phyloP scores from a whole-genome alignment of 768 basidiomycete genomes.

The Lactarius quietus region DNA sequence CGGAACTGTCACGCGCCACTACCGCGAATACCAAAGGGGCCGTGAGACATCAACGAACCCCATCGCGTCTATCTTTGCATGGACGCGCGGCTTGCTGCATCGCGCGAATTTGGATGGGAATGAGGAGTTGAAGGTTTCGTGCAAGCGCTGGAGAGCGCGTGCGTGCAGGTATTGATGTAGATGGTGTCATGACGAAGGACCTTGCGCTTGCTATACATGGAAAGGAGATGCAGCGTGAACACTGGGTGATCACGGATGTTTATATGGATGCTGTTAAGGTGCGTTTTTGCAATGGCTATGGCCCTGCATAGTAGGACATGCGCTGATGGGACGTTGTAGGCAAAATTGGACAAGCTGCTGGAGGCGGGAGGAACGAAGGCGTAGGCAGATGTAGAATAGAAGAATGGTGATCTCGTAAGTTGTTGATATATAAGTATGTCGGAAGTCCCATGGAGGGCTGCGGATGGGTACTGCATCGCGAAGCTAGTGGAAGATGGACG shows the following conservation, averaged over 20 bases:
- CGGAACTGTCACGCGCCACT: conserved; percentile 94
- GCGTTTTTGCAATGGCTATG: conserved; percentile 35
- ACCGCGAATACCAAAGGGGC: conserved; percentile 96
- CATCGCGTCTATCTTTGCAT: conserved; percentile 97
- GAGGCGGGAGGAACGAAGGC: not conserved
- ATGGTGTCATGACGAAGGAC: conserved; percentile 97
- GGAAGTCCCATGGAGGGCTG: too few species aligned
- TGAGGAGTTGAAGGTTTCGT: conserved; percentile 71
- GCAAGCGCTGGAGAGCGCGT: conserved; percentile 75
- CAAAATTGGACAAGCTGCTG: conserved; percentile 18
- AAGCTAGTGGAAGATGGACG: too few species aligned
- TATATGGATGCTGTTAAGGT: conserved; percentile 95
- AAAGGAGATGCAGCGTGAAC: conserved; percentile 84
- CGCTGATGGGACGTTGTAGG: not conserved
- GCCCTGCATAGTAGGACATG: not conserved
- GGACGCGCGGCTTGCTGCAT: conserved; percentile 93
- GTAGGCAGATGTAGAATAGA: not conserved
- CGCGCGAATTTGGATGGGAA: conserved; percentile 91
- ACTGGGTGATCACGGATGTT: conserved; percentile 94
- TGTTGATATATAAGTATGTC: too few species aligned
- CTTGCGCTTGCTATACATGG: conserved; percentile 93
- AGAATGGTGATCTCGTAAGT: not conserved
- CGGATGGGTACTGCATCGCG: too few species aligned
- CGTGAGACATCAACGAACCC: conserved; percentile 98
- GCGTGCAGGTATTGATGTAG: conserved; percentile 86